Evolutionary conservation across 179 eudicot genomes (phyloP).

Genomic region (Heliamphora pulchella): DNA sequence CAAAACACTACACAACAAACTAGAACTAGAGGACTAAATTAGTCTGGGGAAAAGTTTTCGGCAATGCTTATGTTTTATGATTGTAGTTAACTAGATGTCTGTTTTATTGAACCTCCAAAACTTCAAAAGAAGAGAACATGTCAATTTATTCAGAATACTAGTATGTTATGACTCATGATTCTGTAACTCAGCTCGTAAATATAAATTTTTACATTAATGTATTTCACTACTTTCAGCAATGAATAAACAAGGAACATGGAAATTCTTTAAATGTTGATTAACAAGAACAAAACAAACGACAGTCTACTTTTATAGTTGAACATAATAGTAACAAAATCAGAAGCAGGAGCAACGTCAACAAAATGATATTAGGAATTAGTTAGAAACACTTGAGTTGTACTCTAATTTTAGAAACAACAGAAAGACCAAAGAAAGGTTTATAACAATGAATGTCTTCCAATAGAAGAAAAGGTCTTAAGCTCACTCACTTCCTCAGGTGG

Average conservation of each 20-base stretch:
- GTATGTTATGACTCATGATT: not conserved
- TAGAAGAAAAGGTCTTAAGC: not conserved
- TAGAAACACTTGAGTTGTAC: not conserved
- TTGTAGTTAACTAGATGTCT: too few species aligned
- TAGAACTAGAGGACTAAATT: too few species aligned
- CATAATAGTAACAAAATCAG: not conserved
- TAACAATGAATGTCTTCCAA: not conserved
- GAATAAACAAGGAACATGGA: not conserved
- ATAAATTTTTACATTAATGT: not conserved
- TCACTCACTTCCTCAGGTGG: conserved; percentile 65
- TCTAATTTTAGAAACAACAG: not conserved
- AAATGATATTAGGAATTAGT: not conserved
- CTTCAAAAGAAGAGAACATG: not conserved
- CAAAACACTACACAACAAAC: not conserved
- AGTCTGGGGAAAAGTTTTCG: not conserved
- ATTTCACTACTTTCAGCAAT: not conserved
- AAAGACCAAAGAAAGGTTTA: not conserved
- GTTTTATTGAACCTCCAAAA: not conserved
- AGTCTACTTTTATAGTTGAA: not conserved
- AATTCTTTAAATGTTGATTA: not conserved
- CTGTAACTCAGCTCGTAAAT: not conserved
- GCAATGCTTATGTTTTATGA: too few species aligned
- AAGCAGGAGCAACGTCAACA: not conserved
- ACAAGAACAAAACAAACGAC: not conserved
- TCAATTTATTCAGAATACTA: not conserved